Evolutionary conservation across 1,284 basidiomycete species (phyloP), one percentile per base, ranked within the genome.

Genomic region (Takashimella koratensis): DNA sequence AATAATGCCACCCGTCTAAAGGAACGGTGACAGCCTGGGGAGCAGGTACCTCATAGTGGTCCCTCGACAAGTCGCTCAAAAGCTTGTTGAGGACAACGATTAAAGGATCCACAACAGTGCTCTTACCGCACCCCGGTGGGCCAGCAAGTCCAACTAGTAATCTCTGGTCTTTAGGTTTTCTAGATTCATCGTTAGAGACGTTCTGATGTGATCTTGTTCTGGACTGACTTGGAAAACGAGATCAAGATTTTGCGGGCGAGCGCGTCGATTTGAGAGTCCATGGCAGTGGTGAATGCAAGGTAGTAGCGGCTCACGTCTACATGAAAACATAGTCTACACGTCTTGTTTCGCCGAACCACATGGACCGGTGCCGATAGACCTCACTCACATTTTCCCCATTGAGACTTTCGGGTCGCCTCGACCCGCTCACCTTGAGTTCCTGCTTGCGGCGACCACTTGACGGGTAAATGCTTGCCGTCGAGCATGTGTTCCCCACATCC

Each of bases 1-100:
- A 60, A 40, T 69, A 67, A 62, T 80, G 79, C 78, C 78, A 80
- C 0, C 79, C 79, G 50, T 80, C 79, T 62, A 79, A 66, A 5
- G 77, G 73, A 5, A 80, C 76, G 19, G 73, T 73, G n/a, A 77
- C 60, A 4, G 77, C 76, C 0, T 36, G 10, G 8, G 30, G 10
- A 36, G 30, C 10, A 36, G 16, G 30, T 36, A 16, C 8, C 30
- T 16, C 30, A 16, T 16, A 36, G 30, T 36, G 8, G 8, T 36
- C 30, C 16, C 30, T 8, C 10, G 30, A 36, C 8, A 36, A 8
- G 30, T 36, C 30, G 8, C 30, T 36, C 30, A 36, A 36, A 16
- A 8, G 30, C 10, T 36, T 36, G 30, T 36, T 36, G 30, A 36
- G 30, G 10, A 36, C 8, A 16, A 36, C 16, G 30, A 36, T 36